These are phyloP conservation scores for Pouteria glomerata DNA, from an alignment of 148 eudicot species.

Conservation along the genomic window DNA sequence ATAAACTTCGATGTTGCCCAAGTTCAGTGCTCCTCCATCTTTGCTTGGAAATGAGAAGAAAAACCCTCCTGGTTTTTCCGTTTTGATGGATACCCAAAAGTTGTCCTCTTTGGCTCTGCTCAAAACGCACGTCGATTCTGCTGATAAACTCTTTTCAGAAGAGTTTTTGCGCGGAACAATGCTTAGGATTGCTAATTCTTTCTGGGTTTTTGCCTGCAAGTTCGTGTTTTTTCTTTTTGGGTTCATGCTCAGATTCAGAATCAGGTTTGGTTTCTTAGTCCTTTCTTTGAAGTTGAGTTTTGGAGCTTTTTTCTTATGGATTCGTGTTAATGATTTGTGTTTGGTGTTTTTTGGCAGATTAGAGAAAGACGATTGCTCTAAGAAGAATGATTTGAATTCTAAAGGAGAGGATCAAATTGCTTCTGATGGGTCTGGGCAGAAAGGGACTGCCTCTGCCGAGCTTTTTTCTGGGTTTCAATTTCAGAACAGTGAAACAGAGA, in stretches of 20 bases:
- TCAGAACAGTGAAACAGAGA: conserved; percentile 32
- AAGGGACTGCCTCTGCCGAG: conserved; percentile 2
- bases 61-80: too few relatives aligned
- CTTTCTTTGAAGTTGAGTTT: not conserved
- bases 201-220: too few relatives aligned
- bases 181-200: too few relatives aligned
- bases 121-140: too few relatives aligned
- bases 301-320: not conserved
- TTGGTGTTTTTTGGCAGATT: conserved; percentile 28
- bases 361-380: conserved; percentile 8
- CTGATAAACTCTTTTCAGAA: too few relatives aligned
- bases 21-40: too few relatives aligned
- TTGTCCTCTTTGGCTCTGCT: too few relatives aligned
- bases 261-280: conserved; percentile 29
- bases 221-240: conserved; percentile 32
- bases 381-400: conserved; percentile 7
- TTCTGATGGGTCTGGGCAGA: conserved; percentile 13
- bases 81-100: too few relatives aligned
- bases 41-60: too few relatives aligned
- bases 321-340: not conserved
- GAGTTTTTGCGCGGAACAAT: conserved; percentile 21
- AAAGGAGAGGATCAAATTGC: conserved; percentile 5
- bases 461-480: conserved; percentile 18
- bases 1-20: too few relatives aligned
- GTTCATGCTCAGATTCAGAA: conserved; percentile 23